Conservation (phyloP, 2,329 filamentous ascomycete species). For the Xylariaceae sp. region DNA sequence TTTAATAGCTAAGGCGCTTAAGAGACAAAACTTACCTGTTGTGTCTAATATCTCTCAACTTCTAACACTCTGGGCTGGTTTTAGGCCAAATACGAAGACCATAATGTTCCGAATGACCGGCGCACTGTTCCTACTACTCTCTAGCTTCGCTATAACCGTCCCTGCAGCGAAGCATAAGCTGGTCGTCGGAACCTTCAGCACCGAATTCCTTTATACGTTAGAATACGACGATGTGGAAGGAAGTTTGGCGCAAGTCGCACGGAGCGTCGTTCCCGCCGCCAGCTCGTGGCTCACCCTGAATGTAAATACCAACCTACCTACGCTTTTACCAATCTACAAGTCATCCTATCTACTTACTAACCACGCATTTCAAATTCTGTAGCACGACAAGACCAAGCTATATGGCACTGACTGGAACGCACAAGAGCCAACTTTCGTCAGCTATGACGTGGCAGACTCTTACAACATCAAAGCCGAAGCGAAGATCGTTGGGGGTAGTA, state of each 20-base stretch:
- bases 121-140: background rate
- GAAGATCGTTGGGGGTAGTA: conserved; percentile 24
- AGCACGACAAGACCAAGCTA: conserved; percentile 43
- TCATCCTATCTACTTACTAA: too few relatives aligned
- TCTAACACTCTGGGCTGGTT: too few relatives aligned
- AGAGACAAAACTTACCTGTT: too few relatives aligned
- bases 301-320: conserved; percentile 29
- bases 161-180: conserved; percentile 18
- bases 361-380: background rate
- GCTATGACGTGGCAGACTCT: conserved; percentile 37
- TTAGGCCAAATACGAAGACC: background rate
- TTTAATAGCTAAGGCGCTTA: too few relatives aligned
- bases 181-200: conserved; percentile 42
- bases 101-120: background rate
- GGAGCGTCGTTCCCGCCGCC: conserved; percentile 29
- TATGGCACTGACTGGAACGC: conserved; percentile 40
- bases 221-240: conserved; percentile 41
- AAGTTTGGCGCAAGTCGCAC: conserved; percentile 34
- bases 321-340: background rate
- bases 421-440: conserved; percentile 34
- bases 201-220: conserved; percentile 40
- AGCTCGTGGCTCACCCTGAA: conserved; percentile 43
- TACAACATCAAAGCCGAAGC: conserved; percentile 30
- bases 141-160: background rate
- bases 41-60: too few relatives aligned